A percentile compares a stretch with the other conserved stretches of the same genome.
phyloP scores from a whole-genome alignment of 2,329 filamentous ascomycete species.

The Aspergillus awamori region DNA sequence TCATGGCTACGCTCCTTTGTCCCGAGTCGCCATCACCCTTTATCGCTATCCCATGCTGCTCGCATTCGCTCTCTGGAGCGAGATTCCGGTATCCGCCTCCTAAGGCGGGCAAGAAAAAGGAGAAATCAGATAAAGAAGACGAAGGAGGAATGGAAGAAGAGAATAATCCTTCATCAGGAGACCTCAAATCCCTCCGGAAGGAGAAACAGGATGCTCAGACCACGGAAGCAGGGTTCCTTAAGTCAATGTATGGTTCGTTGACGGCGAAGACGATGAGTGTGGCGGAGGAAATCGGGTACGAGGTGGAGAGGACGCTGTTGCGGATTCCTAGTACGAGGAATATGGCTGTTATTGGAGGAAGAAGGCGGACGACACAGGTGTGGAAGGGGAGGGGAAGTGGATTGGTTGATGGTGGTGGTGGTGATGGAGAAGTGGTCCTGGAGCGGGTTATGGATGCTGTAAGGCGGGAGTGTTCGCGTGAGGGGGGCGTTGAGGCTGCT shows the following conservation, averaged over 20 bases:
- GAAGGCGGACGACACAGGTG: slow-evolving; percentile 22
- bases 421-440: slow-evolving; percentile 50
- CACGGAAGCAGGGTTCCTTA: slow-evolving; percentile 41
- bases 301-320: slow-evolving; percentile 79
- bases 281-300: slow-evolving; percentile 71
- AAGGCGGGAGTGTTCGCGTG: slow-evolving; percentile 53
- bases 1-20: slow-evolving; percentile 69
- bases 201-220: slow-evolving; percentile 34
- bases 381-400: slow-evolving; percentile 41
- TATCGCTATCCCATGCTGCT: slow-evolving; percentile 93
- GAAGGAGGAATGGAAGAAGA: neutral
- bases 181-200: slow-evolving; percentile 44
- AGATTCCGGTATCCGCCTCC: slow-evolving; percentile 61
- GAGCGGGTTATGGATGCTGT: slow-evolving; percentile 66
- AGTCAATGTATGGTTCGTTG: slow-evolving; percentile 80
- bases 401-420: neutral
- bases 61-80: slow-evolving; percentile 78
- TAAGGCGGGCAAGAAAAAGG: slow-evolving; percentile 6
- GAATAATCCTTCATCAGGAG: slow-evolving; percentile 35
- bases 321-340: slow-evolving; percentile 93
- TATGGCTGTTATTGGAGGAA: slow-evolving; percentile 73
- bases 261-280: slow-evolving; percentile 76
- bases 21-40: slow-evolving; percentile 71
- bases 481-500: slow-evolving; percentile 48
- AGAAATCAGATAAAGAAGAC: slow-evolving; percentile 24